These are phyloP conservation scores for Cornus controversa DNA, from an alignment of 148 eudicot species.

Conservation along the genomic window DNA sequence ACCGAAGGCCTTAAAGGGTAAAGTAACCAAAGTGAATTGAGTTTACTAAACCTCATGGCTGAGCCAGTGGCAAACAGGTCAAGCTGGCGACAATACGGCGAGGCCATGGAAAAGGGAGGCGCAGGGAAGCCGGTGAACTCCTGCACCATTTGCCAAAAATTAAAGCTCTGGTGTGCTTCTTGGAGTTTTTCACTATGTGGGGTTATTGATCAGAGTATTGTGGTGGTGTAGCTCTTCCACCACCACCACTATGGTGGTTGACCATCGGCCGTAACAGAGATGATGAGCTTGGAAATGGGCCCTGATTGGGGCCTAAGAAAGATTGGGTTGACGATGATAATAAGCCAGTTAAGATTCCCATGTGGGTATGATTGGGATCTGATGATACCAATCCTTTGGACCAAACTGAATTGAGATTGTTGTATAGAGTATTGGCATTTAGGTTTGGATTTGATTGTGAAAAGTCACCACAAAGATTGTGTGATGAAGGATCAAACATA, in stretches of 20 bases:
- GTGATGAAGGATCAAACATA: conserved; percentile 3
- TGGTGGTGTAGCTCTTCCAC: not conserved
- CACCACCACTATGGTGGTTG: not conserved
- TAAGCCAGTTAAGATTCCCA: not conserved
- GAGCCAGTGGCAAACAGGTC: conserved; percentile 34
- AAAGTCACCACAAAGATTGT: conserved; percentile 5
- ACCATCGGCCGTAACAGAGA: not conserved
- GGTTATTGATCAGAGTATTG: not conserved
- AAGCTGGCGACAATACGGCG: conserved; percentile 30
- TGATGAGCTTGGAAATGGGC: not conserved
- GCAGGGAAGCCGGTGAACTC: conserved; percentile 65
- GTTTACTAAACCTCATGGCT: conserved; percentile 9
- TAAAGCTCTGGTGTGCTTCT: conserved; percentile 56
- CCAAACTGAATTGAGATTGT: conserved; percentile 21
- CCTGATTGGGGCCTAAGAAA: not conserved
- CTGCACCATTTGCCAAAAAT: conserved; percentile 67
- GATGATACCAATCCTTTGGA: conserved; percentile 24
- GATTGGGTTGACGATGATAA: not conserved
- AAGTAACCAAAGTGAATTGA: conserved; percentile 17
- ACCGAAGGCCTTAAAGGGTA: conserved; percentile 38
- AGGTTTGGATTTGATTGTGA: conserved; percentile 13
- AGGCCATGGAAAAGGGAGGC: conserved; percentile 41
- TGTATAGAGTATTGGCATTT: conserved; percentile 5
- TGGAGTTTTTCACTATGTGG: conserved; percentile 30
- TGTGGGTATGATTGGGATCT: conserved; percentile 3